These are phyloP conservation scores for Pyrus pyrifolia DNA, from an alignment of 306 rosid genomes.

Conservation along the genomic window DNA sequence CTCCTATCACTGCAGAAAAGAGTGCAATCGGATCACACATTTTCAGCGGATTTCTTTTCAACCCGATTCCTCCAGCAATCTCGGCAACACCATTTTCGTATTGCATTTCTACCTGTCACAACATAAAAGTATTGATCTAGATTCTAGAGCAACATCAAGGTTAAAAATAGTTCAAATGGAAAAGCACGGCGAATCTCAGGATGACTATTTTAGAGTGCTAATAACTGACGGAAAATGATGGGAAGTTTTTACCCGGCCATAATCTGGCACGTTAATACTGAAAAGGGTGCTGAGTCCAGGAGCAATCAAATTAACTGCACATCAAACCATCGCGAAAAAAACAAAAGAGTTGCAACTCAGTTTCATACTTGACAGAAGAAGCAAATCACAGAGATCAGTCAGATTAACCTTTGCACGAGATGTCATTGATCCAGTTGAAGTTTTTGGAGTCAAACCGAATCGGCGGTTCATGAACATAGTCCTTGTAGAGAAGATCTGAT, in stretches of 20 bases:
- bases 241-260: constrained; percentile 41
- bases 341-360: background rate
- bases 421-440: constrained; percentile 46
- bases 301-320: constrained; percentile 43
- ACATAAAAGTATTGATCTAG: background rate
- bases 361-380: background rate
- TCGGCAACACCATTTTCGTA: constrained; percentile 36
- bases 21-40: constrained; percentile 35
- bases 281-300: constrained; percentile 52
- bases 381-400: background rate
- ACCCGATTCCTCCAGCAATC: constrained; percentile 53
- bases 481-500: constrained; percentile 57
- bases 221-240: background rate
- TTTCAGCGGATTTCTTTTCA: constrained; percentile 24
- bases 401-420: constrained; percentile 47
- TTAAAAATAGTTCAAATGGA: too few species aligned
- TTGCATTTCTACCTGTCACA: constrained; percentile 53
- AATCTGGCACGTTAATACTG: constrained; percentile 38
- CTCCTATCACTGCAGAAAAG: constrained; percentile 45
- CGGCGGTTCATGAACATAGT: constrained; percentile 36
- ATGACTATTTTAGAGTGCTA: background rate
- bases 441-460: constrained; percentile 34
- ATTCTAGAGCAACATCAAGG: too few species aligned
- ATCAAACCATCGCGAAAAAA: constrained; percentile 10
- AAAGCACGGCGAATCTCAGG: too few species aligned